A percentile compares a stretch with the other conserved stretches of the same genome.
These are phyloP conservation scores for Mortierella claussenii DNA, from an alignment of 192 early-diverging fungal genomes.

Conservation along the genomic window DNA sequence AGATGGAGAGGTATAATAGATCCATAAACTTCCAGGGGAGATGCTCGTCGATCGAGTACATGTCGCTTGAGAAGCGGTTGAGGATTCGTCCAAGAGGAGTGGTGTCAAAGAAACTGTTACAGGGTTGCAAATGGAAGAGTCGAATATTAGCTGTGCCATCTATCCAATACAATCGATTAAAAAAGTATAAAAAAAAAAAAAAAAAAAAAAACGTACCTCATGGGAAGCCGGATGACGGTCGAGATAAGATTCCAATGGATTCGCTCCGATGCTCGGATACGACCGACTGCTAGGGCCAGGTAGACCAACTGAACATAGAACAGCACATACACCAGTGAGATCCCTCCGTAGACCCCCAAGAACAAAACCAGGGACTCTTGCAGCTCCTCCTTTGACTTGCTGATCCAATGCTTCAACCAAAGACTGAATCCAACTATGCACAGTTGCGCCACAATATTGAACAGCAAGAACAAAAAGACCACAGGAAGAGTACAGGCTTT, in stretches of 20 bases:
- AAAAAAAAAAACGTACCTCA: constrained; percentile 63
- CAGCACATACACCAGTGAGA: constrained; percentile 15
- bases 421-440: constrained; percentile 12
- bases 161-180: neutral
- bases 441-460: constrained; percentile 1
- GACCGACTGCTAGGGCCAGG: constrained; percentile 15
- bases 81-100: constrained; percentile 32
- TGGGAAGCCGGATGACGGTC: constrained; percentile 66
- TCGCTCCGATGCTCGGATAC: constrained; percentile 38
- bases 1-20: constrained; percentile 1
- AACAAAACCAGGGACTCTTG: constrained; percentile 20
- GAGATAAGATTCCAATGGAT: constrained; percentile 20
- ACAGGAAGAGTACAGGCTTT: constrained; percentile 13
- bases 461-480: neutral
- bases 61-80: constrained; percentile 37
- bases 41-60: constrained; percentile 37
- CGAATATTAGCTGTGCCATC: neutral
- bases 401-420: constrained; percentile 45
- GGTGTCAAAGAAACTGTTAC: constrained; percentile 38
- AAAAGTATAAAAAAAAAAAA: constrained; percentile 9
- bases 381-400: constrained; percentile 34
- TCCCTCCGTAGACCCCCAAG: constrained; percentile 12
- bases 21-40: constrained; percentile 56
- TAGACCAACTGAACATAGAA: constrained; percentile 19
- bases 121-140: neutral